Percentiles rank a stretch among this genome's conserved stretches.
Conservation (phyloP, 306 rosid genomes). For the Psophocarpus tetragonolobus region DNA sequence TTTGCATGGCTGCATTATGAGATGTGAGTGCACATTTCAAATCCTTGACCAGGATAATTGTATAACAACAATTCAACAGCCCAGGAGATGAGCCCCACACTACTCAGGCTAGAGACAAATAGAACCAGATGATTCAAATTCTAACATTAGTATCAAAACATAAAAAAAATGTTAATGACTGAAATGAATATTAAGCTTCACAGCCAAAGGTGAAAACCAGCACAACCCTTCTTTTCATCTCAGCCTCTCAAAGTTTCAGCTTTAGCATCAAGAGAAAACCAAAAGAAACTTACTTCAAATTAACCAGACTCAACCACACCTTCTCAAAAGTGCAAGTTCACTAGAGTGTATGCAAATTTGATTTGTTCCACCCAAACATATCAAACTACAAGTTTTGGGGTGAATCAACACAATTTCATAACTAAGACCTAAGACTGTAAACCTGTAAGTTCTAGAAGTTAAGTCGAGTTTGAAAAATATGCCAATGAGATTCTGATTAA, state of each 20-base stretch:
- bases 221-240: neutral
- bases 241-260: neutral
- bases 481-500: neutral
- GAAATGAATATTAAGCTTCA: neutral
- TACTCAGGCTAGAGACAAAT: conserved; percentile 8
- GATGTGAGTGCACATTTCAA: neutral
- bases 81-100: neutral
- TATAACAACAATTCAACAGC: conserved; percentile 1
- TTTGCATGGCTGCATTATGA: neutral
- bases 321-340: conserved; percentile 9
- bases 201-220: neutral
- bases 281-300: neutral
- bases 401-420: neutral
- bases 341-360: neutral
- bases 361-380: neutral
- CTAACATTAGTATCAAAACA: neutral
- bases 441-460: neutral
- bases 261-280: neutral
- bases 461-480: neutral
- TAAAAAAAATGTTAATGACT: neutral
- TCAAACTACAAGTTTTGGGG: neutral
- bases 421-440: neutral
- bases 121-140: conserved; percentile 27
- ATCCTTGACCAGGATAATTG: neutral
- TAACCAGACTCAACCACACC: neutral